Conservation (phyloP, 2,329 filamentous ascomycete genomes). For the Aureobasidium namibiae region DNA sequence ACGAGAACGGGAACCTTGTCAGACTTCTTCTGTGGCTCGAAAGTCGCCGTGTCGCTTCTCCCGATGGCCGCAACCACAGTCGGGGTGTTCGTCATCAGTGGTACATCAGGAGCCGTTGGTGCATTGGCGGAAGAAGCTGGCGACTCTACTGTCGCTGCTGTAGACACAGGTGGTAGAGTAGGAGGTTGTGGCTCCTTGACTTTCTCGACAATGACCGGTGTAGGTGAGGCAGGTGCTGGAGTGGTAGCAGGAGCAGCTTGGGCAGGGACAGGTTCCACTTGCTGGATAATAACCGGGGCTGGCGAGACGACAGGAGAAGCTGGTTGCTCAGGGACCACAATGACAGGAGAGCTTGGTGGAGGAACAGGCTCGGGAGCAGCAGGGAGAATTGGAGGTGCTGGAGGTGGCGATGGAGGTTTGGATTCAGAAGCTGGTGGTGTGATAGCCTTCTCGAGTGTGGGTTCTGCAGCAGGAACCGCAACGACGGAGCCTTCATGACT, state of each 20-base stretch:
- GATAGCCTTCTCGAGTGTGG: slow-evolving; percentile 3
- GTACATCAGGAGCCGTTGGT: neutral
- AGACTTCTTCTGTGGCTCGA: neutral
- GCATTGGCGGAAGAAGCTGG: neutral
- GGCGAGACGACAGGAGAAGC: neutral
- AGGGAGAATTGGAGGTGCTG: neutral
- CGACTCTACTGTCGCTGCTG: neutral
- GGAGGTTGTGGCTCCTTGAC: neutral
- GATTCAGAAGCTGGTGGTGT: neutral
- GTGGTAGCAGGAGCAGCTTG: neutral
- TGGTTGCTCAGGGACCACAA: neutral
- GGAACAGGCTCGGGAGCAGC: neutral
- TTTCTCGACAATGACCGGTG: neutral
- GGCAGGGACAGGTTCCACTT: neutral
- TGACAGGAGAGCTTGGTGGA: neutral
- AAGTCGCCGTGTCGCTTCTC: neutral
- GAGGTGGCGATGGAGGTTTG: neutral
- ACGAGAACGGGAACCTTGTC: slow-evolving; percentile 5
- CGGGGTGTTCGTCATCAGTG: neutral
- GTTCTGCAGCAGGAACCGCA: slow-evolving; percentile 4
- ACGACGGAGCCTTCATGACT: slow-evolving; percentile 4
- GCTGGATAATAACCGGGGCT: neutral
- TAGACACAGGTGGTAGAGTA: neutral
- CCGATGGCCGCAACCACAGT: neutral
- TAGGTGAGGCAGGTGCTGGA: neutral